Conservation (phyloP, 257 asterid genomes). For the Lantana camara region DNA sequence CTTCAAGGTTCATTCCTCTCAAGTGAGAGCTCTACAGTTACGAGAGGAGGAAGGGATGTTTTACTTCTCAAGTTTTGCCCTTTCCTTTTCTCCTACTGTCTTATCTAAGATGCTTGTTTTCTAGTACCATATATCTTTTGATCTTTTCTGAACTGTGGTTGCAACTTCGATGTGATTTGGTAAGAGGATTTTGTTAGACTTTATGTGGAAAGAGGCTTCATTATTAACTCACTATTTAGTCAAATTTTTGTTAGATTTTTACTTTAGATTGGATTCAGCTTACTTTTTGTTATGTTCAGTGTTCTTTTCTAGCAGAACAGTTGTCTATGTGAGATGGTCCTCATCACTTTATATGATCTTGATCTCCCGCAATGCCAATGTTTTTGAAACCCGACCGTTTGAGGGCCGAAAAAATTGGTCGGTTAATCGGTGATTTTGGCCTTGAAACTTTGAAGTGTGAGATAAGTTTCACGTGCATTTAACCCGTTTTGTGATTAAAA, state of each 20-base stretch:
- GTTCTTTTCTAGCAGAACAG: too few species aligned
- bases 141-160: not conserved
- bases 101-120: not conserved
- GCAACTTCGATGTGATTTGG: not conserved
- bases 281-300: too few species aligned
- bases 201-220: not conserved
- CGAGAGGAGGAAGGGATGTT: not conserved
- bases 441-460: too few species aligned
- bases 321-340: too few species aligned
- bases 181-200: not conserved
- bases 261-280: too few species aligned
- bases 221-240: not conserved
- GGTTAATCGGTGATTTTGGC: too few species aligned
- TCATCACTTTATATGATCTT: too few species aligned
- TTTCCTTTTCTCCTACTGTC: not conserved
- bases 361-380: too few species aligned
- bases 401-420: too few species aligned
- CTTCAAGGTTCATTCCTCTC: conserved; percentile 84
- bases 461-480: too few species aligned
- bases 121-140: not conserved
- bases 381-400: too few species aligned
- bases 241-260: not conserved
- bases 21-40: conserved; percentile 41
- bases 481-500: too few species aligned
- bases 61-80: not conserved